A percentile compares a stretch with the other conserved stretches of the same genome.
Conservation (phyloP, 441 rosid genomes). For the Pelargonium citronellum region DNA sequence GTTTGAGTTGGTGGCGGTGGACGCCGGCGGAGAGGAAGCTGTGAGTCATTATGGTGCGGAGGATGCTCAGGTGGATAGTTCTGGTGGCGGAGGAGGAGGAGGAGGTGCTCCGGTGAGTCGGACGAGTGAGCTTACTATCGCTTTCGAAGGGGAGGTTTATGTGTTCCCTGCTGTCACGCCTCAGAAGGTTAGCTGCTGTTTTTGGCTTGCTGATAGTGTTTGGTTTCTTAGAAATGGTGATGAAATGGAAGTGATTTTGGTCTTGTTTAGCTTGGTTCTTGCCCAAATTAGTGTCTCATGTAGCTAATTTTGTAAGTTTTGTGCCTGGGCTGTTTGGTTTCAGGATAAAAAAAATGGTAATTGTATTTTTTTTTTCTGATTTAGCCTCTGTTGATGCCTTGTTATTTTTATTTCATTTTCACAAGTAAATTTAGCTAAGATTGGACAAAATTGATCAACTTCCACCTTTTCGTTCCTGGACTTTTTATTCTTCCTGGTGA, state of each 20-base stretch:
- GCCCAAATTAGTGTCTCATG: too few relatives aligned
- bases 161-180: slow-evolving; percentile 43
- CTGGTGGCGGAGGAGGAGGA: background rate
- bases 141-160: slow-evolving; percentile 46
- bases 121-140: slow-evolving; percentile 39
- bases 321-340: too few relatives aligned
- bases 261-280: background rate
- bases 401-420: background rate
- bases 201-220: background rate
- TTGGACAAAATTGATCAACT: too few relatives aligned
- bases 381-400: background rate
- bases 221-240: background rate
- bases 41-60: background rate
- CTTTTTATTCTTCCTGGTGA: too few relatives aligned
- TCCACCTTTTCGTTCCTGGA: too few relatives aligned
- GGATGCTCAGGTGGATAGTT: slow-evolving; percentile 4
- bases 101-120: slow-evolving; percentile 21
- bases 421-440: too few relatives aligned
- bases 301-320: too few relatives aligned
- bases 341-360: too few relatives aligned
- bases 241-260: background rate
- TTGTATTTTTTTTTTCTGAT: background rate
- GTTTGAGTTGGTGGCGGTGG: slow-evolving; percentile 5
- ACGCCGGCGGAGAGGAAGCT: background rate
- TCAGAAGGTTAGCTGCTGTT: slow-evolving; percentile 27